These are phyloP conservation scores for Paracorniculantispora psalliotae DNA, from an alignment of 2,329 filamentous ascomycete species.

Conservation along the genomic window DNA sequence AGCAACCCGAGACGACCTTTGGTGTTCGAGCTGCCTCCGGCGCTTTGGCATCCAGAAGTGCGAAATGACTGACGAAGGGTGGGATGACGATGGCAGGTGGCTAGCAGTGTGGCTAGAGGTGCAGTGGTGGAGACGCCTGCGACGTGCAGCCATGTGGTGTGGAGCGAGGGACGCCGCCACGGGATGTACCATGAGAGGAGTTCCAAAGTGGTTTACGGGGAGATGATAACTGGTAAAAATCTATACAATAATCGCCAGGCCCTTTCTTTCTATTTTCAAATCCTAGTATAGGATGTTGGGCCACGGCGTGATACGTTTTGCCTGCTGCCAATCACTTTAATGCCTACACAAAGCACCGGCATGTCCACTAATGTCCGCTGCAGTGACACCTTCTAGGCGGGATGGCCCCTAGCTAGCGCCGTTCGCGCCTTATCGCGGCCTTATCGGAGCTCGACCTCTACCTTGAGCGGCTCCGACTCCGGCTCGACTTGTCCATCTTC, in stretches of 20 bases:
- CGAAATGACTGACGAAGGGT: background rate
- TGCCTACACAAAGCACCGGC: background rate
- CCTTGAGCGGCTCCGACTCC: background rate
- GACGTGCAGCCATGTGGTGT: background rate
- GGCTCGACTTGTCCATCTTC: conserved; percentile 8
- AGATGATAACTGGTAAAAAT: no score
- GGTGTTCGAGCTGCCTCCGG: conserved; percentile 29
- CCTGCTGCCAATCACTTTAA: no score
- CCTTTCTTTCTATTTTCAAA: no score
- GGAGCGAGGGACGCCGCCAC: background rate
- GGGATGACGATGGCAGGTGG: conserved; percentile 13
- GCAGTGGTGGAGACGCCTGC: background rate
- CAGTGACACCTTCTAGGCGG: background rate
- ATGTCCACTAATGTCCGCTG: conserved; percentile 1
- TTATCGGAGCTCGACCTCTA: conserved; percentile 17
- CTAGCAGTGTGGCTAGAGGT: background rate
- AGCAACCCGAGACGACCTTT: conserved; percentile 26
- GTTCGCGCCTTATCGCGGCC: conserved; percentile 11
- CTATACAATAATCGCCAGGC: no score
- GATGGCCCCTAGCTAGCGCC: conserved; percentile 2
- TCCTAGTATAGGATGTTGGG: no score
- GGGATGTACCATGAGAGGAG: no score
- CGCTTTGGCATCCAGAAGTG: conserved; percentile 9
- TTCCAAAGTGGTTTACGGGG: no score
- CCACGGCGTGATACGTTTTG: no score